phyloP scores from a whole-genome alignment of 2,329 filamentous ascomycete species.

The Fusarium albosuccineum region DNA sequence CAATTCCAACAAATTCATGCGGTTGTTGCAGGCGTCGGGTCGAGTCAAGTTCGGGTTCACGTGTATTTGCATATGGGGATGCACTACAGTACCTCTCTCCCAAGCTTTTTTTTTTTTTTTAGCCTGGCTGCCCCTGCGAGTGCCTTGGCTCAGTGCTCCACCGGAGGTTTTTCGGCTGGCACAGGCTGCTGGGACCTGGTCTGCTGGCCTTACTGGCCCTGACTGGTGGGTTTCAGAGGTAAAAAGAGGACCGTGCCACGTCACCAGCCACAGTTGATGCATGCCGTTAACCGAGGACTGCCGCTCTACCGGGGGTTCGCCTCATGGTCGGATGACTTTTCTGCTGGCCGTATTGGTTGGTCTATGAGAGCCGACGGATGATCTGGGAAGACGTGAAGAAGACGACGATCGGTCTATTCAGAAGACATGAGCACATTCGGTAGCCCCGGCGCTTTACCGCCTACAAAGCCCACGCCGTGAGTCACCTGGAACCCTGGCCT shows the following conservation, averaged over 20 bases:
- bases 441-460: slow-evolving; percentile 75
- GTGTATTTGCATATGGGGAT: slow-evolving; percentile 39
- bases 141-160: slow-evolving; percentile 22
- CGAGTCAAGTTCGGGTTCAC: slow-evolving; percentile 37
- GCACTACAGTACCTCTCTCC: slow-evolving; percentile 18
- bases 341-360: not conserved
- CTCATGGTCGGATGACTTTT: slow-evolving; percentile 39
- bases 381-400: slow-evolving; percentile 17
- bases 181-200: slow-evolving; percentile 6
- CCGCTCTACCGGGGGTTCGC: slow-evolving; percentile 38
- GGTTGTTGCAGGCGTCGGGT: slow-evolving; percentile 30
- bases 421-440: slow-evolving; percentile 74
- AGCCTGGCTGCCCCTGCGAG: slow-evolving; percentile 11
- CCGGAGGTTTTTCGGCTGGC: slow-evolving; percentile 31
- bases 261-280: slow-evolving; percentile 41
- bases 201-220: slow-evolving; percentile 5
- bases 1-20: slow-evolving; percentile 48
- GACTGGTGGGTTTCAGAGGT: not conserved
- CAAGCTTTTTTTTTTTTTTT: slow-evolving; percentile 5
- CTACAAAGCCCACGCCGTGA: slow-evolving; percentile 77
- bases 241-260: slow-evolving; percentile 29
- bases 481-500: slow-evolving; percentile 47
- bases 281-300: slow-evolving; percentile 35
- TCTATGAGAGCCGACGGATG: slow-evolving; percentile 10
- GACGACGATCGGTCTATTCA: slow-evolving; percentile 7